Conservation (phyloP, 129 eudicot genomes). For the Pulicaria dysenterica region DNA sequence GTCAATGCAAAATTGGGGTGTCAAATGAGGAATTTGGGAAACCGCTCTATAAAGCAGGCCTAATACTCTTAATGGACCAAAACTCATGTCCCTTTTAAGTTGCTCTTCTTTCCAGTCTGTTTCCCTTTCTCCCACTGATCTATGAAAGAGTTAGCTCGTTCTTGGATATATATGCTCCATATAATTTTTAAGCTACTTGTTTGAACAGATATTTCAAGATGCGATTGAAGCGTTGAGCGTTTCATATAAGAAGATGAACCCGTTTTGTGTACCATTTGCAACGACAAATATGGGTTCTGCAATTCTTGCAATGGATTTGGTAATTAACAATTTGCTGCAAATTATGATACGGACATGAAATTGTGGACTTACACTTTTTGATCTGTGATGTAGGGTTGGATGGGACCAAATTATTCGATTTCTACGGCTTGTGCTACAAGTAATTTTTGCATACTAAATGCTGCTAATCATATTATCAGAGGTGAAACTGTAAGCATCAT, state of each 20-base stretch:
- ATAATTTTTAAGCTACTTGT: background rate
- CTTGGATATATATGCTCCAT: too few relatives aligned
- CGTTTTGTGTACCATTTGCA: constrained; percentile 94
- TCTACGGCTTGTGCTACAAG: constrained; percentile 58
- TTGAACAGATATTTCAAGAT: constrained; percentile 68
- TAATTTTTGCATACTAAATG: constrained; percentile 45
- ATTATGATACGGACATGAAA: background rate
- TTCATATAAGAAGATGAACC: constrained; percentile 94
- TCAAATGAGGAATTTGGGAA: too few relatives aligned
- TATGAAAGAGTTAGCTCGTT: too few relatives aligned
- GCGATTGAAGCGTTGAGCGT: constrained; percentile 86
- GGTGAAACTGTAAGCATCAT: constrained; percentile 46
- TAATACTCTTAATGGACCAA: too few relatives aligned
- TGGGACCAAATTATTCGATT: constrained; percentile 58
- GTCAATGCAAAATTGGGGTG: too few relatives aligned
- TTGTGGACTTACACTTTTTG: background rate
- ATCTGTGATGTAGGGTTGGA: constrained; percentile 67
- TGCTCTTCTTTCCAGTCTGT: too few relatives aligned
- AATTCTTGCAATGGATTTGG: constrained; percentile 97
- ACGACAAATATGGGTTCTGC: constrained; percentile 98
- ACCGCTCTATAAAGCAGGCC: too few relatives aligned
- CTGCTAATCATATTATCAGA: constrained; percentile 52
- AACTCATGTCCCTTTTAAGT: too few relatives aligned
- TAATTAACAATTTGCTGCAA: constrained; percentile 25
- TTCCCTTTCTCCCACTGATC: too few relatives aligned